These are phyloP conservation scores for Ettlia oleoabundans DNA, from an alignment of 139 green algal species.

Conservation along the genomic window DNA sequence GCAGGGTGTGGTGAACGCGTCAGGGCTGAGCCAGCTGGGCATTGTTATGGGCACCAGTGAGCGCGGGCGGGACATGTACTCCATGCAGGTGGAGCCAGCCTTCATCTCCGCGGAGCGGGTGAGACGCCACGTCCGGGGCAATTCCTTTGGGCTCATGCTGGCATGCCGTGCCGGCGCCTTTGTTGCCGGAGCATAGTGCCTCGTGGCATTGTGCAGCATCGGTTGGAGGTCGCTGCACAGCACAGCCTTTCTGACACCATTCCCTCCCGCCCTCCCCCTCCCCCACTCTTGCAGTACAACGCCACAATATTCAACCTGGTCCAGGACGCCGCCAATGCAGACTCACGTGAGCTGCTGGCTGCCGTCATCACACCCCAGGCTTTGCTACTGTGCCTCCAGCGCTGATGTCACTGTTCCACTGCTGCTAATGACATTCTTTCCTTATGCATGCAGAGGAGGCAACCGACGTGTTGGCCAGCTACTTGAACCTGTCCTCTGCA, in stretches of 20 bases:
- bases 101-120: constrained; percentile 9
- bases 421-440: background rate
- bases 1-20: constrained; percentile 9
- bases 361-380: no score
- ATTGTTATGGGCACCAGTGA: constrained; percentile 43
- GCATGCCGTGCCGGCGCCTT: no score
- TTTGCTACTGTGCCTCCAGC: no score
- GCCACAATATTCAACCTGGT: constrained; percentile 46
- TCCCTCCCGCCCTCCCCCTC: background rate
- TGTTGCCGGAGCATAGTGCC: no score
- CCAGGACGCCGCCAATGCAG: background rate
- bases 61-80: background rate
- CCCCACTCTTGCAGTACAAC: constrained; percentile 37
- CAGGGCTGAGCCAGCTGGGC: constrained; percentile 45
- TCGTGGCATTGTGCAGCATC: no score
- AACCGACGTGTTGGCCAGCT: background rate
- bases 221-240: no score
- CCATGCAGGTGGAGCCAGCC: constrained; percentile 52
- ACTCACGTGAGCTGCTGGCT: constrained; percentile 2
- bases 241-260: no score
- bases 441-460: background rate
- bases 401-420: no score
- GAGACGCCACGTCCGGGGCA: no score
- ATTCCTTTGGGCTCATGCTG: no score
- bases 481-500: constrained; percentile 45